These are phyloP conservation scores for Candida adriatica DNA, from an alignment of 805 yeast genomes.

Conservation along the genomic window DNA sequence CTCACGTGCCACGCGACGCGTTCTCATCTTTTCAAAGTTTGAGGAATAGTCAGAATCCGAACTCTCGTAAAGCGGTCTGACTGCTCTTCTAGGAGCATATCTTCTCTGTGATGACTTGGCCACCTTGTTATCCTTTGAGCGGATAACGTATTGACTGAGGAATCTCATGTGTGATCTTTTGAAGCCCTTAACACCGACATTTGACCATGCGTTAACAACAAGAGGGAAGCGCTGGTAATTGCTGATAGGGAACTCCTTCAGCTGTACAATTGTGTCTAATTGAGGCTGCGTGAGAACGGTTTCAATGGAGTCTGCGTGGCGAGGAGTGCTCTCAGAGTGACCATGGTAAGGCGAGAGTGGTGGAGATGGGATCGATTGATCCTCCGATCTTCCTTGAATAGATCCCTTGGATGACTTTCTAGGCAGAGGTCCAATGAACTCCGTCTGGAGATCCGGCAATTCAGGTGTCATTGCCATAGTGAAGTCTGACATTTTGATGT, in stretches of 20 bases:
- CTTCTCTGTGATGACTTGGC: constrained; percentile 14
- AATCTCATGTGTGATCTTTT: constrained; percentile 45
- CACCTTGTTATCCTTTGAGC: constrained; percentile 20
- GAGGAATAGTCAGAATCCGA: constrained; percentile 25
- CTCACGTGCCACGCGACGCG: constrained; percentile 48
- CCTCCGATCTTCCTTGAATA: constrained; percentile 17
- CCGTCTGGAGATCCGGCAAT: constrained; percentile 10
- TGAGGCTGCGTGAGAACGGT: constrained; percentile 11
- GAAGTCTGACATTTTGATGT: constrained; percentile 7
- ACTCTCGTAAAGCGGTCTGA: constrained; percentile 17
- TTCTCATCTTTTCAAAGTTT: constrained; percentile 46
- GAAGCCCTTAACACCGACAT: constrained; percentile 35
- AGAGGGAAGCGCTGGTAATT: constrained; percentile 38
- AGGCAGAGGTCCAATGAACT: constrained; percentile 11
- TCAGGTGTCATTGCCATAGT: constrained; percentile 23
- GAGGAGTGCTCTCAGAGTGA: constrained; percentile 5
- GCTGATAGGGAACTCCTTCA: constrained; percentile 40
- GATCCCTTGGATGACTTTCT: constrained; percentile 24
- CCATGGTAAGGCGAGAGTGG: constrained; percentile 37
- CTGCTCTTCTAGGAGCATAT: constrained; percentile 21
- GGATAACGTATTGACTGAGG: constrained; percentile 39
- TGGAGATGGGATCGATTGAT: constrained; percentile 35
- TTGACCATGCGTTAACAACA: constrained; percentile 46
- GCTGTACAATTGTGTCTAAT: constrained; percentile 16
- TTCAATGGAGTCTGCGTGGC: constrained; percentile 13